Evolutionary conservation across 2,329 filamentous ascomycete genomes (phyloP).

Genomic region (Botryosphaeria dothidea): DNA sequence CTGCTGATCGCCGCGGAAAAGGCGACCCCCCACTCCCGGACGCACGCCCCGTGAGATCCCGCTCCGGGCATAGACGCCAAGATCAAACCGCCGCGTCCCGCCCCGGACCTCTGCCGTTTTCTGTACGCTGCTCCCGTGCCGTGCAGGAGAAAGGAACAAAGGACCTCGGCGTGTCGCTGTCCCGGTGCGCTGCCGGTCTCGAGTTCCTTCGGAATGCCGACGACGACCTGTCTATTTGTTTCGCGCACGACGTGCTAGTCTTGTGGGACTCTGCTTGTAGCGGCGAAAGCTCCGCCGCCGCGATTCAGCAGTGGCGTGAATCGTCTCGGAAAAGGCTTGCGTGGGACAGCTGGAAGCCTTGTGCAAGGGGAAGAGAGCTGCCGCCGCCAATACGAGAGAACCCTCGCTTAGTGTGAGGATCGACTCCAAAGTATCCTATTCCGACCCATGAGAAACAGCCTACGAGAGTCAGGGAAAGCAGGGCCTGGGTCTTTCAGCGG

Average conservation of each 20-base stretch:
- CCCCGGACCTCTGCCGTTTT: background rate
- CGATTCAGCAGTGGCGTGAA: background rate
- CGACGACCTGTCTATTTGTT: background rate
- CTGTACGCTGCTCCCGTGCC: background rate
- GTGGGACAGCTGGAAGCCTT: background rate
- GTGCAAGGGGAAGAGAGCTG: background rate
- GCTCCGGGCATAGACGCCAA: conserved; percentile 1
- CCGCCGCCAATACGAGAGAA: background rate
- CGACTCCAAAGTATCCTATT: background rate
- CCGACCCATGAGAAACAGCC: background rate
- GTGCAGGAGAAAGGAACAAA: background rate
- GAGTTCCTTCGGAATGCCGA: background rate
- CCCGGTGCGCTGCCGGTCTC: background rate
- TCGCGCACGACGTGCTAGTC: background rate
- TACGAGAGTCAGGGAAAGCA: conserved; percentile 2
- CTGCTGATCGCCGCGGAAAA: background rate
- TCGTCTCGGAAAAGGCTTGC: background rate
- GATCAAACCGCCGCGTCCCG: background rate
- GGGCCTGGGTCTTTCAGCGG: background rate
- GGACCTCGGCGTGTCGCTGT: background rate
- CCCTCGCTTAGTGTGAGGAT: background rate
- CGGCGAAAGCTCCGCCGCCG: background rate
- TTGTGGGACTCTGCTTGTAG: background rate
- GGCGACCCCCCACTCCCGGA: background rate
- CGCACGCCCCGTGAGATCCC: background rate